These are phyloP conservation scores for Rhodotorula diobovata DNA, from an alignment of 768 basidiomycete genomes.

Conservation along the genomic window DNA sequence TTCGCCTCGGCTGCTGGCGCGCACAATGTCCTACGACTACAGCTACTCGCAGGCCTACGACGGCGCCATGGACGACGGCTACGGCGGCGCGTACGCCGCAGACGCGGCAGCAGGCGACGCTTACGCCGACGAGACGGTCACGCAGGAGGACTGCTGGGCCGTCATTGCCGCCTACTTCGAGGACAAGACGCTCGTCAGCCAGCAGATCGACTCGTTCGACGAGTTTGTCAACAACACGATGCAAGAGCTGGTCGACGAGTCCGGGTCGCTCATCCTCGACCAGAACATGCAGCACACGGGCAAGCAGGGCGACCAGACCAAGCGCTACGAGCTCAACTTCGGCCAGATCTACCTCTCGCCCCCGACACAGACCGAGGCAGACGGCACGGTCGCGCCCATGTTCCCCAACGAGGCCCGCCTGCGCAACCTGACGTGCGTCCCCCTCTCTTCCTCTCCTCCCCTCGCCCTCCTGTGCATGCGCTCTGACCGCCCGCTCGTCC, in stretches of 20 bases:
- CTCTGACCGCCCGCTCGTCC: not conserved
- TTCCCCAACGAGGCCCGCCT: constrained; percentile 96
- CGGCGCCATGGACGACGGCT: not conserved
- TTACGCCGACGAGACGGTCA: constrained; percentile 16
- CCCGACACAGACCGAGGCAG: constrained; percentile 89
- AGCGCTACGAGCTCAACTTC: constrained; percentile 94
- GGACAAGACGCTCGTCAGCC: constrained; percentile 92
- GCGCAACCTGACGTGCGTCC: constrained; percentile 68
- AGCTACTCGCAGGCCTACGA: not conserved
- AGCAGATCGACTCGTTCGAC: constrained; percentile 96
- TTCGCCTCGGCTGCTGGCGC: not conserved
- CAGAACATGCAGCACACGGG: constrained; percentile 95
- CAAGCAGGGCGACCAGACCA: constrained; percentile 57
- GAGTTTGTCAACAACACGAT: constrained; percentile 99
- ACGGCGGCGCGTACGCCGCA: not conserved
- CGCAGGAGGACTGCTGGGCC: constrained; percentile 57
- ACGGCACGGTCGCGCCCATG: constrained; percentile 86
- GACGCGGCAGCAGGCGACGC: not conserved
- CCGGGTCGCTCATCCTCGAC: constrained; percentile 88
- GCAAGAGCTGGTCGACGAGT: constrained; percentile 98
- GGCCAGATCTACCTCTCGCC: constrained; percentile 95
- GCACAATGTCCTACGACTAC: constrained; percentile 1
- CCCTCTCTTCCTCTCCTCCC: constrained; percentile 22
- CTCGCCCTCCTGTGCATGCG: no score
- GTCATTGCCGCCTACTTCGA: constrained; percentile 96